Evolutionary conservation across 352 stramenopile species (phyloP), one percentile per base, ranked within the genome.

Genomic region (Globisporangium nodosum): DNA sequence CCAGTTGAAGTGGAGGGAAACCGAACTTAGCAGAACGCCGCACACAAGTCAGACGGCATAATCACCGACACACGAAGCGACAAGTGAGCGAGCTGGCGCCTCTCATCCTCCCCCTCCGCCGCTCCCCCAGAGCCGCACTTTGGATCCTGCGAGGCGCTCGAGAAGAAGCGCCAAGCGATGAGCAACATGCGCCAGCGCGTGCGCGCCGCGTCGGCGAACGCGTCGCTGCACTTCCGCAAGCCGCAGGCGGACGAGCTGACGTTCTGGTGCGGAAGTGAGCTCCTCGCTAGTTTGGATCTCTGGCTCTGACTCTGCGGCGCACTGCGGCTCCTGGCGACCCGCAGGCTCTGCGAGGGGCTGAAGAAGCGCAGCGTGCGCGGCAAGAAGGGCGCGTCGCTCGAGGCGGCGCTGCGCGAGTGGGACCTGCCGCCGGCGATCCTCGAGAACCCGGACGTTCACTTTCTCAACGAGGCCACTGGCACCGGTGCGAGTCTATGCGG

Each of bases 401-500:
- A 65, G 37, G 58, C 60, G 3, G 63, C 72, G 7, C 63, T 82
- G 43, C 51, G 49, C 46, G 69, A 85, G 30, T 89, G 79, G 78
- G 67, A 85, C 8, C 64, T 92, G 50, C 24, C 35, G 35, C 35
- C 68, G 24, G 50, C 68, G 24, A 66, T 71, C 37, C 49, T 82
- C 43, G 52, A 79, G 47, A 64, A 73, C 47, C 47, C 58, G 3
- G 62, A 82, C 6, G 6, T 86, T 52, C 74, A 85, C 48, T 89
- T 88, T 35, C 74, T 92, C 58, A 92, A 92, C 61, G 83, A 92
- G 56, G 84, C 83, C 5, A 86, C 83, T 43, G 83, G 83, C 1
- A 60, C 80, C 16, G 70, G 70, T 76, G 47, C 18, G 59, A 43
- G 9, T 30, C 13, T 39, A 27, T 51, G 39, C 24, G 40, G 13